Conservation (phyloP, 2,329 filamentous ascomycete species). For the Tympanopsis confertula region DNA sequence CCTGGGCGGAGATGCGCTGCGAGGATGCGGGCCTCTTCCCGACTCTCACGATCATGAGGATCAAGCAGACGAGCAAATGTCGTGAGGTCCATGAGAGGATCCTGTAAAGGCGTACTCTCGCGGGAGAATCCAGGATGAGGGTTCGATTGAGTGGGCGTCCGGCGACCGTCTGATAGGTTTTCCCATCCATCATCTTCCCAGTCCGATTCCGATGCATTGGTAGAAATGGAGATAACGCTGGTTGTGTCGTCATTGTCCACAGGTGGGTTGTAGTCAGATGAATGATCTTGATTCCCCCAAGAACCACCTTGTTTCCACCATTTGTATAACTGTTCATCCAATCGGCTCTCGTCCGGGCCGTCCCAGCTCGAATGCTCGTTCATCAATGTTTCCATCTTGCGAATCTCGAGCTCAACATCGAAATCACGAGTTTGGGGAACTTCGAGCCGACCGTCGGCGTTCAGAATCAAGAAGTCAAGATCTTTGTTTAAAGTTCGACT, state of each 20-base stretch:
- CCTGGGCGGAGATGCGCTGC: conserved; percentile 69
- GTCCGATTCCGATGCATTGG: conserved; percentile 32
- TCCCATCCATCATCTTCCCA: conserved; percentile 37
- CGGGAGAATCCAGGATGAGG: conserved; percentile 29
- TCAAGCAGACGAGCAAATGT: conserved; percentile 74
- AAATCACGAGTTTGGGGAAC: conserved; percentile 51
- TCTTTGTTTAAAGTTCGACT: conserved; percentile 4
- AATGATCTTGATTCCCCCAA: conserved; percentile 74
- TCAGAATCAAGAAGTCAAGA: conserved; percentile 40
- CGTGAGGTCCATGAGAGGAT: conserved; percentile 50
- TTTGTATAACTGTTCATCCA: conserved; percentile 66
- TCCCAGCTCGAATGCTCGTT: conserved; percentile 19
- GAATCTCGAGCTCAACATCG: conserved; percentile 73
- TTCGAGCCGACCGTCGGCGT: conserved; percentile 36
- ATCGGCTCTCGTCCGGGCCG: conserved; percentile 44
- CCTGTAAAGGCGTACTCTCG: conserved; percentile 45
- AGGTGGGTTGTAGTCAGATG: conserved; percentile 61
- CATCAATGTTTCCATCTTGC: conserved; percentile 33
- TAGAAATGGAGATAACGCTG: conserved; percentile 63
- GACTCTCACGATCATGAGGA: conserved; percentile 65
- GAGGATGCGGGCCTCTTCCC: conserved; percentile 69
- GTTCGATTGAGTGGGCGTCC: conserved; percentile 63
- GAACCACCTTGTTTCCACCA: conserved; percentile 79
- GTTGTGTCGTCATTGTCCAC: conserved; percentile 59
- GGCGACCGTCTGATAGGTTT: conserved; percentile 34